Base-by-base conservation (phyloP, 768 basidiomycete genomes). In the Amanita rimosa region DNA sequence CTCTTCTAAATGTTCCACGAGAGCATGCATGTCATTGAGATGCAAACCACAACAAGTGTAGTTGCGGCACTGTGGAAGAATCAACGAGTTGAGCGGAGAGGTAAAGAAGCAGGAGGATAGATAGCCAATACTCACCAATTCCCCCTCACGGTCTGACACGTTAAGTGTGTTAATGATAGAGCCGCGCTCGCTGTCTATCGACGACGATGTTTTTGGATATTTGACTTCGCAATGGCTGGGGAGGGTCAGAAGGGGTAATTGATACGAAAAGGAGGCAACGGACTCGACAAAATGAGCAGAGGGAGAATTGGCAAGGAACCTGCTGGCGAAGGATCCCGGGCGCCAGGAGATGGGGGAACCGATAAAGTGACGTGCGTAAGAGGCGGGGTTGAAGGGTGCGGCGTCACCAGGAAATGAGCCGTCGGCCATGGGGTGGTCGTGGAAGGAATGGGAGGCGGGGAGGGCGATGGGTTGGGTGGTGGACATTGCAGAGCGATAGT, bases 1-100 rank as follows among this genome's bases (percentile, higher is more conserved):
- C 52, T 91, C 85, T 59, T 95, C 92, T 55, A 94, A 93, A 60
- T 95, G 92, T 64, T 94, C 89, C 2, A 95, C 75, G 9, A 95
- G 80, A 2, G 88, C 68, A 52, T 69, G 67, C 22, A 70, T 62
- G 52, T 69, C 68, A 44, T 62, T 64, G 14, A 90, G 74, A 54
- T 82, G 75, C 44, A 85, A 67, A 8, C 90, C 91, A 60, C 92
- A 96, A 66, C 93, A 96, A 1, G 81, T 81, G 68, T 92, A 96
- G 62, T 95, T 83, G 54, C 84, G 81, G 63, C 87, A 90, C 79
- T 85, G 50, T 3, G 24, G 16, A 16, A n/a, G 26, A 44, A 21
- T 31, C 43, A 52, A 46, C 34, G 40, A 21, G 33, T 41, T 14
- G 39, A 21, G 8, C 16, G 29, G 17, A 48, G 44, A 6, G 19